Base-by-base conservation (phyloP, 768 basidiomycete species). In the Pulveroboletus sp. region DNA sequence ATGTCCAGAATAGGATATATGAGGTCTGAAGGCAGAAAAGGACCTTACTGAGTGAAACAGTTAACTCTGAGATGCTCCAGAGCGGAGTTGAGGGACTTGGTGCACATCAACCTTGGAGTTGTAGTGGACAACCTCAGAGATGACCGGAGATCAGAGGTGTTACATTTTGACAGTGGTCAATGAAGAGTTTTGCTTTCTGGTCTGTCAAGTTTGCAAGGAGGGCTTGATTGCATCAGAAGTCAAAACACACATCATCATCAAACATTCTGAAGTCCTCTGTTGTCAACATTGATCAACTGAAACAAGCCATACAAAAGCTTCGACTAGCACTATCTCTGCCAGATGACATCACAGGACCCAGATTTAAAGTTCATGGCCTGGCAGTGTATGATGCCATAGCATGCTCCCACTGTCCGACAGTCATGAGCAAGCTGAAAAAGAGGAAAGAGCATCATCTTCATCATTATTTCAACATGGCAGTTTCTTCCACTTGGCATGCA, bases 361-460 rank as follows among this genome's bases (percentile, higher is more conserved):
- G 49, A 9, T 4, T 20, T 0, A 7, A 17, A 0, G 32, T 49
- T 0, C 41, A 49, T 22, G 48, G 48, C 1, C 41, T 49, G 0
- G 4, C 14, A 0, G 4, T 50, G 0, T 5, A 3, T 1, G 30
- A 45, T 23, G 29, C 36, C 0, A 10, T 43, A 0, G 49, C 49
- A 6, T 50, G 49, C 6, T 7, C 8, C 2, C 26, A 36, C 1
- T 49, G 48, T 17, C 1, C 6, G 0, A 24, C 2, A 0, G 34
- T 49, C 2, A 9, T 8, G 5, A 23, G 8, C 0, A 6, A 6
- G 5, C 0, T 6, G 0, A 30, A 44, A 2, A 31, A 14, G 0
- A 38, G 45, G 30, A 32, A n/a, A 4, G 2, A 19, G 2, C 49
- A 50, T 31, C 29, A n/a, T n/a, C n/a, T n/a, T n/a, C n/a, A n/a